Percentiles rank a stretch among this genome's conserved stretches.
phyloP scores from a whole-genome alignment of 2,329 filamentous ascomycete species.

The Paraphoma chrysanthemicola region DNA sequence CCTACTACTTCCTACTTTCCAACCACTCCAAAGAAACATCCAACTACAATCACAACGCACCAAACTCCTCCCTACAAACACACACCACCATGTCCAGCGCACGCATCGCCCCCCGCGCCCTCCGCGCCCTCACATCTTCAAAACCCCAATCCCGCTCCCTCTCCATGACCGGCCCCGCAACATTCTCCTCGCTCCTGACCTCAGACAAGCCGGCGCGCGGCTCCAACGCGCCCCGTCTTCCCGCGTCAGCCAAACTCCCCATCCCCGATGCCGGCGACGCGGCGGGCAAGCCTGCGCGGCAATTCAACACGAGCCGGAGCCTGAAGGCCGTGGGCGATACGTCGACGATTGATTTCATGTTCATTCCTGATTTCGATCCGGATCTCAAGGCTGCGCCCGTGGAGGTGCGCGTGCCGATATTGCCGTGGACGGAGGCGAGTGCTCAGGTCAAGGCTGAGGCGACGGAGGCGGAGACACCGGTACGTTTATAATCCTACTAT shows the following conservation, averaged over 20 bases:
- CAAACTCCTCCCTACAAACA: neutral
- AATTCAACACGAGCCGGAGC: conserved; percentile 68
- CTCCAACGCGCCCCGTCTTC: conserved; percentile 56
- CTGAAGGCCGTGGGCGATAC: conserved; percentile 64
- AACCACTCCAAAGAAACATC: too few relatives aligned
- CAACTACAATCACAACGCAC: too few relatives aligned
- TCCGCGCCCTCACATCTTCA: conserved; percentile 50
- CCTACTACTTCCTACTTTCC: neutral
- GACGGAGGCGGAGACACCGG: conserved; percentile 33
- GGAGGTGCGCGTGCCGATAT: conserved; percentile 57
- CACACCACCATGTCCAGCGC: conserved; percentile 37
- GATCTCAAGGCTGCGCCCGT: conserved; percentile 47
- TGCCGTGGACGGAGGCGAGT: conserved; percentile 40
- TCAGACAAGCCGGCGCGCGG: conserved; percentile 56
- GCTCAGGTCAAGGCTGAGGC: conserved; percentile 21
- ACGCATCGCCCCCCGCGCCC: conserved; percentile 51
- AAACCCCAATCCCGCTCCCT: conserved; percentile 55
- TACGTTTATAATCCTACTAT: conserved; percentile 10
- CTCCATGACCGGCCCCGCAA: conserved; percentile 67
- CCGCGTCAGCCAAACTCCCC: conserved; percentile 58
- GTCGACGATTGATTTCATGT: conserved; percentile 69
- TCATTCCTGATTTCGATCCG: conserved; percentile 61
- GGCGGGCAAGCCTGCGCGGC: conserved; percentile 50
- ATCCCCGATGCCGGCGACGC: conserved; percentile 35
- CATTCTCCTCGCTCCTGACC: conserved; percentile 59